Evolutionary conservation across 306 rosid species (phyloP).

Genomic region (peach (Prunus persica)): Prunus_persica_NCBIv2 NC_034013.1:15527001-15527500

Average conservation of each 20-base stretch:
- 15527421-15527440: conserved; percentile 75
- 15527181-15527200: background rate
- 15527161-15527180: conserved; percentile 13
- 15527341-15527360: too few relatives aligned
- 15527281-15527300: conserved; percentile 49
- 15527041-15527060: conserved; percentile 59
- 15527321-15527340: background rate
- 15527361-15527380: too few relatives aligned
- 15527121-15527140: conserved; percentile 64
- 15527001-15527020: conserved; percentile 77
- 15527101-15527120: conserved; percentile 59
- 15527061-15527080: conserved; percentile 83
- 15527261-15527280: conserved; percentile 63
- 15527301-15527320: conserved; percentile 52
- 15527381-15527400: conserved; percentile 67
- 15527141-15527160: background rate
- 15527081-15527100: conserved; percentile 62
- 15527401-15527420: conserved; percentile 74
- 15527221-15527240: conserved; percentile 69
- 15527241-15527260: conserved; percentile 76
- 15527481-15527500: conserved; percentile 72
- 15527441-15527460: conserved; percentile 57
- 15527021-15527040: conserved; percentile 76
- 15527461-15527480: conserved; percentile 46
- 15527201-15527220: conserved; percentile 9